Conservation (phyloP, 1,284 basidiomycete species). For the Cutaneotrichosporon mucoides region DNA sequence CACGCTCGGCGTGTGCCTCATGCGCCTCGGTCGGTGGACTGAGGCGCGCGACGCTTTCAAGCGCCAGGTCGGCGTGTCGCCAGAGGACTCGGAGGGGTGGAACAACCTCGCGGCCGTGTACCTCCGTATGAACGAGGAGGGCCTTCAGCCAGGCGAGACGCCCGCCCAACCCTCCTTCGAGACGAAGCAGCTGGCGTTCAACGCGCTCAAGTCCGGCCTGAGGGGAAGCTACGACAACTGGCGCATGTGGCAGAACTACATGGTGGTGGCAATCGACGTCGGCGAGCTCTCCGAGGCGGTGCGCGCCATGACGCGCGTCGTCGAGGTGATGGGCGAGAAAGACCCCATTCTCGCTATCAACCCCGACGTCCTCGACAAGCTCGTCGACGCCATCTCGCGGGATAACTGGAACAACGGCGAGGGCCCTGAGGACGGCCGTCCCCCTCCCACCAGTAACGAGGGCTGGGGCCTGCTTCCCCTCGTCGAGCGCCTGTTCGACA, state of each 20-base stretch:
- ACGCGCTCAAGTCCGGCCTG: conserved; percentile 87
- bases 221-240: conserved; percentile 83
- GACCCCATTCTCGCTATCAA: conserved; percentile 65
- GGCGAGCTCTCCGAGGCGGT: conserved; percentile 85
- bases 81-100: conserved; percentile 97
- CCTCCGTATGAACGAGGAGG: conserved; percentile 64
- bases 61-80: conserved; percentile 82
- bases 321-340: conserved; percentile 67
- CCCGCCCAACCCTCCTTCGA: conserved; percentile 45
- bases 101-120: conserved; percentile 96
- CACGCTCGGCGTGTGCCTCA: conserved; percentile 83
- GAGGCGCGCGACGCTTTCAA: conserved; percentile 78
- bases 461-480: conserved; percentile 61
- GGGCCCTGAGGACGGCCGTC: conserved; percentile 34
- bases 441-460: conserved; percentile 56
- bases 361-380: conserved; percentile 76
- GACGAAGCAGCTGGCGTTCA: conserved; percentile 83
- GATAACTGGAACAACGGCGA: conserved; percentile 49
- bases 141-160: conserved; percentile 28
- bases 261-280: conserved; percentile 88
- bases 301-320: conserved; percentile 73
- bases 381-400: conserved; percentile 78
- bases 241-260: conserved; percentile 99
- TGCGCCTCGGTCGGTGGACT: conserved; percentile 76
- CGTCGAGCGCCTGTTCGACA: conserved; percentile 68